phyloP scores from a whole-genome alignment of 495 filamentous ascomycete species.

The Parachaetomium inaequale region DNA sequence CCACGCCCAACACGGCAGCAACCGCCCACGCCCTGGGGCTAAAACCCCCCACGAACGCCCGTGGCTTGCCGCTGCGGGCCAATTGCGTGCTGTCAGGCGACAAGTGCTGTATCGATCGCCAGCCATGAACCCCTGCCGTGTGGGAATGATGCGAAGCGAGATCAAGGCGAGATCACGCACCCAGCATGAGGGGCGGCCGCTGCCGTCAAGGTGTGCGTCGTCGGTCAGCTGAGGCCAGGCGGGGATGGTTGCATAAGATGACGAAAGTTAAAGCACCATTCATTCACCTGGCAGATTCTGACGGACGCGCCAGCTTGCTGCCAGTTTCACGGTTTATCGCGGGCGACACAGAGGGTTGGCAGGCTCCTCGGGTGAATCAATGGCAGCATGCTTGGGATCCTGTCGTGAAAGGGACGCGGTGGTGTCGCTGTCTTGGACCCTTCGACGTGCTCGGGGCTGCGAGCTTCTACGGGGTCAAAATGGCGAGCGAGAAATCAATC shows the following conservation, averaged over 20 bases:
- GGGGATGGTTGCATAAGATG: neutral
- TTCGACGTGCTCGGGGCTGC: no score
- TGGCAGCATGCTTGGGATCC: no score
- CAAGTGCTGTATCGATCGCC: neutral
- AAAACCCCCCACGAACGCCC: neutral
- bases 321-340: no score
- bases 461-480: no score
- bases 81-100: neutral
- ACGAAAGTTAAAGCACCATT: neutral
- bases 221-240: neutral
- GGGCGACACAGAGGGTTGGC: no score
- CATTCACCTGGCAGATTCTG: no score
- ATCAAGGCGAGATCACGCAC: slow-evolving; percentile 1
- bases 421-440: no score
- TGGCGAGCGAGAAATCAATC: neutral
- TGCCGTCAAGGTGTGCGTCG: neutral
- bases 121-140: neutral
- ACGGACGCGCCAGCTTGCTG: no score
- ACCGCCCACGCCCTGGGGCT: neutral
- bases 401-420: no score
- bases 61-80: neutral
- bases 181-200: neutral
- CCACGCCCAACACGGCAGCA: neutral
- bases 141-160: neutral
- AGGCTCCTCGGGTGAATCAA: no score